Evolutionary conservation across 2,329 filamentous ascomycete species (phyloP).

Genomic region (Neoscytalidium dimidiatum): DNA sequence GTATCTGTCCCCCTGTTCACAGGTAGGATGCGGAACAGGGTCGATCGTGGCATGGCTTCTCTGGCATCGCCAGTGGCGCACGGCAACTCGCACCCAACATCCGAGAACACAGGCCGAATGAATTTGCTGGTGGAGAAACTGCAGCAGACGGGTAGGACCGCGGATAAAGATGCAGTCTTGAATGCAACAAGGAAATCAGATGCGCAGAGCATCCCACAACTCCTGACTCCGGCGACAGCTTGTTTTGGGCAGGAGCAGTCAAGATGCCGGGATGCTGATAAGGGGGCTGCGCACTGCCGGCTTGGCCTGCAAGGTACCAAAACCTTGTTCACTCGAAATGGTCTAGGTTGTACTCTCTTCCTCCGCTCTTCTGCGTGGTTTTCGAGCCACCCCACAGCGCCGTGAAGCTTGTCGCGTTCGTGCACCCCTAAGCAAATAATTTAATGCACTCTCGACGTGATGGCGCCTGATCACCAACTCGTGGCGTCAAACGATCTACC

Average conservation of each 20-base stretch:
- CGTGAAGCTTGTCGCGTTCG: background rate
- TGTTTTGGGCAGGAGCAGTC: background rate
- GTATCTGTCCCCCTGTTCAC: too few relatives aligned
- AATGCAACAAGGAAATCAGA: background rate
- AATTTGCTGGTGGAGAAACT: background rate
- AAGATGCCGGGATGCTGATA: background rate
- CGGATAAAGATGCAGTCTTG: background rate
- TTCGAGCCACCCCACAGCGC: background rate
- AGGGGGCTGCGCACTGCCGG: background rate
- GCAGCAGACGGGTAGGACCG: background rate
- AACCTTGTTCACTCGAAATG: background rate
- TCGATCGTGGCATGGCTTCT: too few relatives aligned
- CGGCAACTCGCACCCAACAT: too few relatives aligned
- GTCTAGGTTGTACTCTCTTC: too few relatives aligned
- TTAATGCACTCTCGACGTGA: background rate
- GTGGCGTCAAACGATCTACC: background rate
- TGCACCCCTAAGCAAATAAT: background rate
- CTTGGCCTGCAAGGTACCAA: constrained; percentile 2
- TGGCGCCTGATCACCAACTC: background rate
- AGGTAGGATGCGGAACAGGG: too few relatives aligned
- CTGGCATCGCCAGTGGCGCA: too few relatives aligned
- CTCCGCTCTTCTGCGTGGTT: background rate
- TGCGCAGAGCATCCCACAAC: background rate
- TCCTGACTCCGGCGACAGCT: background rate
- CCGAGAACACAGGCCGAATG: too few relatives aligned